Conservation (phyloP, 805 yeast species). For the Lipomyces starkeyi region DNA sequence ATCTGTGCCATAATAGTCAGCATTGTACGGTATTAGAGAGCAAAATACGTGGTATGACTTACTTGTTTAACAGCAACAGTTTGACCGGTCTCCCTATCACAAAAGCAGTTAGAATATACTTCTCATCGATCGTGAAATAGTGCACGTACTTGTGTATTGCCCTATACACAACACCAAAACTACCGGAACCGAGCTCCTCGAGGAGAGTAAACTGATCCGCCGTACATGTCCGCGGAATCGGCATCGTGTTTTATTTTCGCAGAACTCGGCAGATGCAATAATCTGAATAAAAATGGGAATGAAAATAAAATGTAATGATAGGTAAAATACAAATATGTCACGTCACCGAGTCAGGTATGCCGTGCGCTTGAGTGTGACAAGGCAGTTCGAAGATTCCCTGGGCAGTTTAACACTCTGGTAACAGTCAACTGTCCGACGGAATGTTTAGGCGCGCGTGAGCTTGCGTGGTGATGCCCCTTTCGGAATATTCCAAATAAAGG, state of each 20-base stretch:
- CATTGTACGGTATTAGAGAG: background rate
- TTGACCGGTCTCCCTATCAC: slow-evolving; percentile 42
- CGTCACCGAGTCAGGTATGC: background rate
- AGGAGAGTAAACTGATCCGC: slow-evolving; percentile 56
- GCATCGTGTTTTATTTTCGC: background rate
- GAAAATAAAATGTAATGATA: background rate
- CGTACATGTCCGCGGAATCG: slow-evolving; percentile 18
- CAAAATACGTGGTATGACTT: background rate
- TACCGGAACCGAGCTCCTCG: slow-evolving; percentile 74
- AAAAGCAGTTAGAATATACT: slow-evolving; percentile 8
- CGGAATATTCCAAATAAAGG: background rate
- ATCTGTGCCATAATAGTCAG: slow-evolving; percentile 49
- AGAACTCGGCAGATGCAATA: background rate
- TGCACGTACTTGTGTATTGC: slow-evolving; percentile 55
- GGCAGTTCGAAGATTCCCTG: background rate
- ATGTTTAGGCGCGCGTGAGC: background rate
- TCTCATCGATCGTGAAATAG: background rate
- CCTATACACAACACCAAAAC: slow-evolving; percentile 76
- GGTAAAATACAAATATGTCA: background rate
- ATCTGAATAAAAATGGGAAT: background rate
- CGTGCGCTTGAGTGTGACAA: background rate
- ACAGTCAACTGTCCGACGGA: background rate
- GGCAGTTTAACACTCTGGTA: background rate
- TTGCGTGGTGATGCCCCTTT: background rate
- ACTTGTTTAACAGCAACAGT: slow-evolving; percentile 47